Conservation (phyloP, 2,329 filamentous ascomycete genomes). For the Leptographium procerum region DNA sequence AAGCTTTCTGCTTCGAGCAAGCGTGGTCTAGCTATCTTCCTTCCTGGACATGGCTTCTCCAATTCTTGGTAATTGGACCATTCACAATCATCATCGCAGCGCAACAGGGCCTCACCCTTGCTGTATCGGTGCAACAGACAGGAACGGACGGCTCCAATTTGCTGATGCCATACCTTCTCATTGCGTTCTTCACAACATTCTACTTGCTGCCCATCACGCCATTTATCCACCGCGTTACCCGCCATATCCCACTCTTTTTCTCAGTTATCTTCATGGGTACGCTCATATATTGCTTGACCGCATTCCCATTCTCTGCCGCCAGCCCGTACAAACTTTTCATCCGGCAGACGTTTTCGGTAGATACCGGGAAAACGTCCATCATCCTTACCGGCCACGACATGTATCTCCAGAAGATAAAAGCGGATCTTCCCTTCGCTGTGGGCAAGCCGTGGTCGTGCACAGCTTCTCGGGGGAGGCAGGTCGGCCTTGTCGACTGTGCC, state of each 20-base stretch:
- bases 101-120: constrained; percentile 63
- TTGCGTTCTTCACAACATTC: constrained; percentile 57
- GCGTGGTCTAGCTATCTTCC: constrained; percentile 72
- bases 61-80: constrained; percentile 71
- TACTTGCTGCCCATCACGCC: constrained; percentile 67
- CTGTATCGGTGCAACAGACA: constrained; percentile 65
- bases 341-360: constrained; percentile 68
- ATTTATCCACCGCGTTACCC: constrained; percentile 76
- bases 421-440: constrained; percentile 57
- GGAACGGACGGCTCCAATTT: constrained; percentile 69
- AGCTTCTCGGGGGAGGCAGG: constrained; percentile 23
- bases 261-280: constrained; percentile 63
- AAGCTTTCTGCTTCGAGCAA: constrained; percentile 61
- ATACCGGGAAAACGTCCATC: constrained; percentile 57
- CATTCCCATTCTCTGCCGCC: constrained; percentile 76
- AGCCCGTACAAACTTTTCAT: constrained; percentile 83
- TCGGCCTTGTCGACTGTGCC: constrained; percentile 52
- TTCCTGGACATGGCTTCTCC: constrained; percentile 76
- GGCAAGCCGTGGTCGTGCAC: constrained; percentile 49
- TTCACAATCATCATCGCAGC: constrained; percentile 66
- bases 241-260: constrained; percentile 69
- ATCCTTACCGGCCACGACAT: constrained; percentile 56
- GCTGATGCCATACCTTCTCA: constrained; percentile 58
- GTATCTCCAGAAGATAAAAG: constrained; percentile 56
- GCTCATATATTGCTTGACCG: constrained; percentile 72